Percentiles rank a stretch among this genome's conserved stretches.
These are phyloP conservation scores for Piper longum DNA, from an alignment of 164 flowering plant species.

Conservation along the genomic window DNA sequence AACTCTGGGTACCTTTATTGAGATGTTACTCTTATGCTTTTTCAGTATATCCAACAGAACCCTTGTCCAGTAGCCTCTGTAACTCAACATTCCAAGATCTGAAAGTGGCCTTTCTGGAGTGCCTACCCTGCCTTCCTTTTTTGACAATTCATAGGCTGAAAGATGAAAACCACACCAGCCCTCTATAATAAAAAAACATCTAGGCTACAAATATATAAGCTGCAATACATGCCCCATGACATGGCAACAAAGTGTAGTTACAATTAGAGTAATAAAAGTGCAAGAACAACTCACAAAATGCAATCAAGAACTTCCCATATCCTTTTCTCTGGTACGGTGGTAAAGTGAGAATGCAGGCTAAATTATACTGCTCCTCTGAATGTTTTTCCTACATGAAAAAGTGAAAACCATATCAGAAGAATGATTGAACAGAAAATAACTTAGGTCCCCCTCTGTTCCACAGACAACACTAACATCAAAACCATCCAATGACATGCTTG, in stretches of 20 bases:
- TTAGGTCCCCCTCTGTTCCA: background rate
- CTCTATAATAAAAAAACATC: background rate
- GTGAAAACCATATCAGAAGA: background rate
- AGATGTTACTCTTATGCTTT: conserved; percentile 91
- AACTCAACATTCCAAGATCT: conserved; percentile 87
- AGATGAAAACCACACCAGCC: background rate
- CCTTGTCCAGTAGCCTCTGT: conserved; percentile 97
- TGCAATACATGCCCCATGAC: too few relatives aligned
- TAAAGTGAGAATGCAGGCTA: conserved; percentile 95
- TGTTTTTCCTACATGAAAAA: conserved; percentile 74
- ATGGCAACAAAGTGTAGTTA: too few relatives aligned
- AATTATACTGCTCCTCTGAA: conserved; percentile 91
- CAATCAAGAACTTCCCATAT: conserved; percentile 93
- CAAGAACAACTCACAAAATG: conserved; percentile 63
- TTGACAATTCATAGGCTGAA: conserved; percentile 87
- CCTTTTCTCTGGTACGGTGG: conserved; percentile 99
- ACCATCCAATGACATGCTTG: background rate
- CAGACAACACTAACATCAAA: background rate
- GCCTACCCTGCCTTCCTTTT: conserved; percentile 94
- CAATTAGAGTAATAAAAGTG: background rate
- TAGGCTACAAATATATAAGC: too few relatives aligned
- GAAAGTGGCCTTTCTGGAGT: conserved; percentile 98
- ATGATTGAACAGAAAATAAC: background rate
- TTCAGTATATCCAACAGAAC: conserved; percentile 86
- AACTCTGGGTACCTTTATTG: conserved; percentile 57